A percentile compares a stretch with the other conserved stretches of the same genome.
phyloP scores from a whole-genome alignment of 169 alveolate genomes.

The Plasmodium fragile region DNA sequence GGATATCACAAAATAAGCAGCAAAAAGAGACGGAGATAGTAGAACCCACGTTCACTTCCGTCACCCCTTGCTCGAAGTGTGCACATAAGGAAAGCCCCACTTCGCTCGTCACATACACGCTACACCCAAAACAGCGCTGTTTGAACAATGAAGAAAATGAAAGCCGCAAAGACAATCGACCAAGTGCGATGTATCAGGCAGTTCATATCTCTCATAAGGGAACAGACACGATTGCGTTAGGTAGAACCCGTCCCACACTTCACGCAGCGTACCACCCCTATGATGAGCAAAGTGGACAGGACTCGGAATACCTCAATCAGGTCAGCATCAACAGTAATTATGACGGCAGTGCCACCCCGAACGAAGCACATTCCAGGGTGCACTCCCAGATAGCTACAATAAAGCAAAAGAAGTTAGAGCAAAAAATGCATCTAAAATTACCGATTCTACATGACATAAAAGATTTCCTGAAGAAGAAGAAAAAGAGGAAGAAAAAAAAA shows the following conservation, averaged over 20 bases:
- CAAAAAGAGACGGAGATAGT: not conserved
- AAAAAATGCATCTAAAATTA: not conserved
- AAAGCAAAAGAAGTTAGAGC: not conserved
- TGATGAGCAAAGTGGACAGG: not conserved
- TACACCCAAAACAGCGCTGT: not conserved
- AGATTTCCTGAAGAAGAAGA: slow-evolving; percentile 11
- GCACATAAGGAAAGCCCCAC: not conserved
- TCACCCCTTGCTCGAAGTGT: not conserved
- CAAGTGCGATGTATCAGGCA: not conserved
- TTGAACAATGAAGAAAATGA: not conserved
- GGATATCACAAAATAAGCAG: not conserved
- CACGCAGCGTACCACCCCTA: not conserved
- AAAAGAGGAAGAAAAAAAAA: slow-evolving; percentile 8
- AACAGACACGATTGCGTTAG: not conserved
- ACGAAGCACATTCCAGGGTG: not conserved
- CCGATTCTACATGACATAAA: not conserved
- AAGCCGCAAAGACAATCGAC: not conserved
- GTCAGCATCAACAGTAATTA: not conserved
- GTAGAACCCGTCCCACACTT: not conserved
- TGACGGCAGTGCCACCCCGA: not conserved
- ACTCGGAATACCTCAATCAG: not conserved
- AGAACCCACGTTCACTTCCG: not conserved
- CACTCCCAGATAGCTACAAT: not conserved
- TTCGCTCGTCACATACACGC: not conserved
- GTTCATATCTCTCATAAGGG: not conserved